Evolutionary conservation across 1,139 yeast species (phyloP).

Genomic region (Casaregolazyma lundiana): DNA sequence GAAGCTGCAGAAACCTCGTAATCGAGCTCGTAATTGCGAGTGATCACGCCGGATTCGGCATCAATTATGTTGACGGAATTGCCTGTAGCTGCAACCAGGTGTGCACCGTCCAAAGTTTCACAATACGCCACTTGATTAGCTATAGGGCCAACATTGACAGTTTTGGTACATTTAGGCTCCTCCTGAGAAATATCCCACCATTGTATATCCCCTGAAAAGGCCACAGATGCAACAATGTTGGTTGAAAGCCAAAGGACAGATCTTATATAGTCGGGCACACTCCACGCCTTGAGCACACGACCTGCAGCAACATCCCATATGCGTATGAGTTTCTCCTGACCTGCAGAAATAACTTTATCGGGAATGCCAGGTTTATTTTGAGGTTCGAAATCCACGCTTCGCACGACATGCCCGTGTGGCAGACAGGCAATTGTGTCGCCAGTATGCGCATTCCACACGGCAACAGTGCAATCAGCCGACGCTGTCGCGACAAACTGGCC

Average conservation of each 20-base stretch:
- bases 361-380: constrained; percentile 5
- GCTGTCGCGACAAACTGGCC: constrained; percentile 32
- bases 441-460: constrained; percentile 32
- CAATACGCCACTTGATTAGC: constrained; percentile 30
- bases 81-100: constrained; percentile 26
- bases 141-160: constrained; percentile 23
- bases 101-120: constrained; percentile 18
- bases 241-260: constrained; percentile 7
- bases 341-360: constrained; percentile 25
- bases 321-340: constrained; percentile 25
- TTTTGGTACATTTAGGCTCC: constrained; percentile 14
- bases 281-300: constrained; percentile 19
- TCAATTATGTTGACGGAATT: constrained; percentile 25
- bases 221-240: constrained; percentile 24
- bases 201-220: constrained; percentile 27
- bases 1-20: constrained; percentile 32
- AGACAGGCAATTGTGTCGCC: constrained; percentile 27
- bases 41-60: constrained; percentile 21
- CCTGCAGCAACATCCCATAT: constrained; percentile 21
- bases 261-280: constrained; percentile 18
- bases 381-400: constrained; percentile 16
- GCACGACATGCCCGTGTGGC: constrained; percentile 34
- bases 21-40: constrained; percentile 25
- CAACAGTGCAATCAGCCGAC: constrained; percentile 37
- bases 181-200: constrained; percentile 30